Evolutionary conservation across 345 rosid species (phyloP).

Genomic region (Lagerstroemia speciosa): DNA sequence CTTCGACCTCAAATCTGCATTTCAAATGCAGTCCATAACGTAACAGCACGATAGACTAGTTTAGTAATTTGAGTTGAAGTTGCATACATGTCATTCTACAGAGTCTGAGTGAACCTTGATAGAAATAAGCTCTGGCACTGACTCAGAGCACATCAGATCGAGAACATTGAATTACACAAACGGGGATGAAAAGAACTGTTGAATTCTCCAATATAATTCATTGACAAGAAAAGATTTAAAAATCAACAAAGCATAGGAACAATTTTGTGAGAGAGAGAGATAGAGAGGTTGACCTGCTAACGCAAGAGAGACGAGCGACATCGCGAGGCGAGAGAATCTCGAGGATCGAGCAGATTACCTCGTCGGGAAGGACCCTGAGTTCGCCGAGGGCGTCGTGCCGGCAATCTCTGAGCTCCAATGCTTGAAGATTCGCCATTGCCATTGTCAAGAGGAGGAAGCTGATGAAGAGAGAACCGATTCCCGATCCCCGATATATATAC

Average conservation of each 20-base stretch:
- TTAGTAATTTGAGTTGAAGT: background rate
- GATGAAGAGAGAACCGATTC: background rate
- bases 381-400: constrained; percentile 61
- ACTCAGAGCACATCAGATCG: background rate
- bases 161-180: background rate
- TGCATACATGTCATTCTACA: background rate
- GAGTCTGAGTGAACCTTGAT: background rate
- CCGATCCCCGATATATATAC: constrained; percentile 2
- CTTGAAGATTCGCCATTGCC: constrained; percentile 27
- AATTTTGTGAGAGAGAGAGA: background rate
- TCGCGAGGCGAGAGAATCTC: constrained; percentile 62
- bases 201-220: background rate
- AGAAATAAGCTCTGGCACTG: background rate
- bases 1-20: background rate
- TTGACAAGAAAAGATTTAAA: background rate
- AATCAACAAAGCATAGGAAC: background rate
- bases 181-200: background rate
- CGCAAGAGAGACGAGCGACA: constrained; percentile 68
- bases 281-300: constrained; percentile 58
- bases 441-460: background rate
- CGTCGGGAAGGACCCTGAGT: constrained; percentile 64
- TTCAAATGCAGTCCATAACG: background rate
- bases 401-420: constrained; percentile 39
- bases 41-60: background rate
- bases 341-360: constrained; percentile 50